A percentile compares a stretch with the other conserved stretches of the same genome.
Conservation (phyloP, 176 grass and related monocot genomes). For the Carex scoparia region DNA sequence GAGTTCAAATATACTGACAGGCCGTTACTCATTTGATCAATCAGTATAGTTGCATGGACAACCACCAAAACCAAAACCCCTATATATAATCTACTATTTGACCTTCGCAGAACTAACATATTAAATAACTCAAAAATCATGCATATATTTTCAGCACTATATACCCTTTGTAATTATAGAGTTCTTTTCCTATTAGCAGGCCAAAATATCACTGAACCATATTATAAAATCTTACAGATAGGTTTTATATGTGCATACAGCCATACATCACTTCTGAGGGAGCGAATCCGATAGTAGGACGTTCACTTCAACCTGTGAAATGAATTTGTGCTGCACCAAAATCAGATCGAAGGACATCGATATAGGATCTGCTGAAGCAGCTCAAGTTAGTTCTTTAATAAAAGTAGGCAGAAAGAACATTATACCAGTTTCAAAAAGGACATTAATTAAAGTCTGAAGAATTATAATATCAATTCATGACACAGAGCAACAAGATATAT, state of each 20-base stretch:
- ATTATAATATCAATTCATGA: not conserved
- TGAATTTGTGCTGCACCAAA: not conserved
- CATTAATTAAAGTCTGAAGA: not conserved
- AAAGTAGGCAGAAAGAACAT: not conserved
- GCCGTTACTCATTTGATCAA: not conserved
- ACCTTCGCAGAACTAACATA: not conserved
- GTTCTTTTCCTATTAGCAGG: not conserved
- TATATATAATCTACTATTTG: not conserved
- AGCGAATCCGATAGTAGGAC: not conserved
- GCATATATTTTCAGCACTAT: not conserved
- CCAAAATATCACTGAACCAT: not conserved
- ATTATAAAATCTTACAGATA: not conserved
- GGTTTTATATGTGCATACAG: not conserved
- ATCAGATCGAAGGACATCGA: too few relatives aligned
- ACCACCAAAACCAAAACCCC: not conserved
- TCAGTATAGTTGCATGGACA: too few relatives aligned
- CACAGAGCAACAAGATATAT: not conserved
- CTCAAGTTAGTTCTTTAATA: not conserved
- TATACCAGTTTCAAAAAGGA: not conserved
- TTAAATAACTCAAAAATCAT: not conserved
- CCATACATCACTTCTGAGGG: too few relatives aligned
- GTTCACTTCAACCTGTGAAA: not conserved
- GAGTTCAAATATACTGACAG: not conserved
- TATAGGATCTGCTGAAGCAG: not conserved
- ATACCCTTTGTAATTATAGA: not conserved